Conservation (phyloP, 2,329 filamentous ascomycete species). For the Metarhizium album region DNA sequence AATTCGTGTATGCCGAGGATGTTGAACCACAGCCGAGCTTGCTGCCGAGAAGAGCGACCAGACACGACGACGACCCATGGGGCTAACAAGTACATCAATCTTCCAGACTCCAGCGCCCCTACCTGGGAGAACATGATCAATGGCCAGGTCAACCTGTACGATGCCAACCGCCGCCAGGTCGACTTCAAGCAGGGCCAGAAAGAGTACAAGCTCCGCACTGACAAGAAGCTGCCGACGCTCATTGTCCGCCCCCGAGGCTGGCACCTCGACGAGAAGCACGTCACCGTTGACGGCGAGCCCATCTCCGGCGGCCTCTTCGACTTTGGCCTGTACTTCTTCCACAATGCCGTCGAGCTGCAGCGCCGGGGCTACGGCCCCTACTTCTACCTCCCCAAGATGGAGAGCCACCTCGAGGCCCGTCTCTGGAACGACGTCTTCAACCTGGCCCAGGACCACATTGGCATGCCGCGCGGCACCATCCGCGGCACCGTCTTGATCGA, state of each 20-base stretch:
- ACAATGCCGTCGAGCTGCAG: constrained; percentile 86
- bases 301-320: constrained; percentile 91
- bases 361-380: constrained; percentile 81
- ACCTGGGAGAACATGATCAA: constrained; percentile 99
- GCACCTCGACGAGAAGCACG: constrained; percentile 98
- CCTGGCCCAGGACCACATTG: constrained; percentile 84
- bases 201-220: constrained; percentile 94
- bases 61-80: background rate
- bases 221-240: constrained; percentile 74
- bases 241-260: constrained; percentile 93
- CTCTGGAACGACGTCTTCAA: constrained; percentile 99
- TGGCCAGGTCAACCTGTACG: constrained; percentile 94
- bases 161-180: constrained; percentile 84
- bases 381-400: constrained; percentile 98
- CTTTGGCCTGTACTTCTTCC: constrained; percentile 98
- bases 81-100: constrained; percentile 7
- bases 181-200: constrained; percentile 95
- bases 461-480: constrained; percentile 82
- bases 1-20: background rate
- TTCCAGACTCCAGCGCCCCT: constrained; percentile 77
- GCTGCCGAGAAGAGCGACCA: background rate
- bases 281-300: constrained; percentile 89
- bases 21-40: background rate
- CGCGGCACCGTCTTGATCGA: constrained; percentile 93
- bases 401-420: constrained; percentile 91